Evolutionary conservation across 164 flowering plant species (phyloP), one percentile per base, ranked within the genome.

Genomic region (Piper betle): DNA sequence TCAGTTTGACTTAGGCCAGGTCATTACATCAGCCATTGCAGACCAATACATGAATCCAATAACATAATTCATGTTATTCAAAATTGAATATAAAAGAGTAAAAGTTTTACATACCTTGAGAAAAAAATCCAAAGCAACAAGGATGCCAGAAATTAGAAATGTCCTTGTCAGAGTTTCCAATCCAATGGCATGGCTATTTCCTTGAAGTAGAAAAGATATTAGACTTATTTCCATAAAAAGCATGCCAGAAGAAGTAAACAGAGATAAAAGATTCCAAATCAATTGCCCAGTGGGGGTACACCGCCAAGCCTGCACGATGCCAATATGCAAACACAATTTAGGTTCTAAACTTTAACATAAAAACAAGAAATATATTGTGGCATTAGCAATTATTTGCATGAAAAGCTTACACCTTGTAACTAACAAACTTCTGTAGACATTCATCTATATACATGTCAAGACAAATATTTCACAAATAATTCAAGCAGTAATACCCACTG

Each of bases 131-230:
- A 76, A 60, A 48, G 83, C 87, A 70, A 89, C 88, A 71, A 87
- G 56, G 25, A 79, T 38, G 53, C 91, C 96, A 8, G 98, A 89
- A 63, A 87, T 66, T 33, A 77, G 66, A 68, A 89, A 89, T 18
- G 96, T 84, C 17, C 82, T 82, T 33, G 87, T 78, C 53, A 92
- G 71, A 39, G 91, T 84, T 73, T 89, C 90, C 70, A 80, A 66
- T 18, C 96, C 91, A 73, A 78, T 86, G 0, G 78, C 81, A 74
- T 81, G 78, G 63, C 48, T 43, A 64, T 75, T 80, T 43, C 82
- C 94, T 66, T 85, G 82, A 58, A 87, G 82, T 69, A 89, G 62
- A 64, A 89, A 82, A 6, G 79, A 84, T 50, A 84, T 52, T 69
- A 82, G 62, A 64, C 90, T 82, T 16, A 82, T 71, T 71, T 82